Evolutionary conservation across 495 filamentous ascomycete genomes (phyloP), one percentile per base, ranked within the genome.

Genomic region (Aspergillus nidulans): DNA sequence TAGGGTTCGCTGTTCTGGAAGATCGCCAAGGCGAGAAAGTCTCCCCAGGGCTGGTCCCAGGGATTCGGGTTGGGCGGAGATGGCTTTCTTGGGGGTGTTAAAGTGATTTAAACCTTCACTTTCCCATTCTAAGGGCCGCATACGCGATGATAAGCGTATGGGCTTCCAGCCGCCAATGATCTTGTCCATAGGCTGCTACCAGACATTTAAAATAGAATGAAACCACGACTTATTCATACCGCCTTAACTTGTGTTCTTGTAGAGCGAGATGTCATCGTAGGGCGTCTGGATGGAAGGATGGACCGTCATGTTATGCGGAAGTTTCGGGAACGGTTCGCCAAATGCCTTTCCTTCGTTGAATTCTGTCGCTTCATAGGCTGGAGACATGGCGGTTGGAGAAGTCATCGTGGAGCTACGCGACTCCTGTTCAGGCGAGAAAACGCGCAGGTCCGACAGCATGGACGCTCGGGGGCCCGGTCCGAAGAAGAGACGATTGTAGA

Each of bases 1-100:
- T 41, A 62, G 59, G 59, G 59, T 25, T 62, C 59, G 7, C 36
- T 66, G 16, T 66, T 66, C 49, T 66, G 61, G 61, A 59, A 49
- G 30, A 58, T 66, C 15, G 40, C 50, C 9, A 58, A 62, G n/a
- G 44, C 40, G 28, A 38, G 58, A 7, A 36, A 30, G 38, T 25
- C 47, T 16, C 20, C 19, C 5, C n/a, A 42, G 8, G 53, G 56
- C 10, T 62, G 52, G 56, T 28, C 26, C 12, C 59, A 65, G 41
- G 62, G 62, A 5, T 65, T 53, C 25, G 59, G 59, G 6, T 10
- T 61, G 3, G 59, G 59, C 0, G 58, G 52, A 23, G 59, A 57
- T 38, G 43, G 43, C 18, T 57, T 61, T n/a, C 12, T 56, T 1
- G 57, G 52, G n/a, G 34, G 32, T 28, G 32, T 42, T 16, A 60